Conservation (phyloP, 257 asterid genomes). For the Verbena officinalis region DNA sequence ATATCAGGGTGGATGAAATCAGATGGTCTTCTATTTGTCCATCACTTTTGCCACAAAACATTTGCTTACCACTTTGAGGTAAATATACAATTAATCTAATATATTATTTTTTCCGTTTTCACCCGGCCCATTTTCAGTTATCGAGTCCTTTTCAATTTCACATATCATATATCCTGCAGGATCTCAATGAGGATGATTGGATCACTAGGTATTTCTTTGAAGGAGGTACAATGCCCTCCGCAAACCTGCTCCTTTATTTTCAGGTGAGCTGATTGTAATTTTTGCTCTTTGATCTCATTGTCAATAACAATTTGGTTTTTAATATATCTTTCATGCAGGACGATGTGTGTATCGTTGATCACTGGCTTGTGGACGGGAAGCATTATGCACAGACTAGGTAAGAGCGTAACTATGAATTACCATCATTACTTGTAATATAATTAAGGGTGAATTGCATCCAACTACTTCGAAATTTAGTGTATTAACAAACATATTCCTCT, state of each 20-base stretch:
- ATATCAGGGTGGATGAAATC: slow-evolving; percentile 85
- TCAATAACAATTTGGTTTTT: neutral
- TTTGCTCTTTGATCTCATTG: neutral
- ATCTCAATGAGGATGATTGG: slow-evolving; percentile 87
- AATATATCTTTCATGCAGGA: slow-evolving; percentile 56
- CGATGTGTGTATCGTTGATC: slow-evolving; percentile 74
- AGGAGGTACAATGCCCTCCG: slow-evolving; percentile 96
- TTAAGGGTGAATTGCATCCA: no score
- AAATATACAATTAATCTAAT: slow-evolving; percentile 25
- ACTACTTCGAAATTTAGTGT: no score
- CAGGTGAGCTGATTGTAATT: slow-evolving; percentile 53
- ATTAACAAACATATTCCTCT: no score
- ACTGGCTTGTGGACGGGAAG: slow-evolving; percentile 91
- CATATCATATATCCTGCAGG: slow-evolving; percentile 49
- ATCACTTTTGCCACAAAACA: slow-evolving; percentile 84
- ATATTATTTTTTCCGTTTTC: no score
- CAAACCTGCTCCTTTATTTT: slow-evolving; percentile 89
- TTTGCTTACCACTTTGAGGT: slow-evolving; percentile 97
- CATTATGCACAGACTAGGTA: slow-evolving; percentile 92
- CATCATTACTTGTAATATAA: neutral
- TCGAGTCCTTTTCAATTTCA: neutral
- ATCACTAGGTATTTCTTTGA: slow-evolving; percentile 90
- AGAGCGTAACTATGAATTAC: neutral
- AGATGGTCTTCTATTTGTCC: slow-evolving; percentile 75
- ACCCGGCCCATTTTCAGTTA: no score